These are phyloP conservation scores for Yamagishiella unicocca DNA, from an alignment of 139 green algal genomes.

Conservation along the genomic window DNA sequence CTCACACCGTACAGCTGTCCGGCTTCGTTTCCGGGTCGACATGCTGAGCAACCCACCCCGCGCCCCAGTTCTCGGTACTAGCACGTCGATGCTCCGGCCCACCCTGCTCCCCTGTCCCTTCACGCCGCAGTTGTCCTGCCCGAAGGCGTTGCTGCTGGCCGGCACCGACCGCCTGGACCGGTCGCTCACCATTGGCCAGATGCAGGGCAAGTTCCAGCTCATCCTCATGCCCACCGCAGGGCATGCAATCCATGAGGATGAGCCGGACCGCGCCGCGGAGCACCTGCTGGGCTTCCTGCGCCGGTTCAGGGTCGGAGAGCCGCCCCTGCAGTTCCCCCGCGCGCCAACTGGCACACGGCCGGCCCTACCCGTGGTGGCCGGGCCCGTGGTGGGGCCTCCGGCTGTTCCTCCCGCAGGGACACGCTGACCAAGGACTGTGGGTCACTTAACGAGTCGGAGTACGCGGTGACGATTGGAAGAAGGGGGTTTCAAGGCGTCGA, in stretches of 20 bases:
- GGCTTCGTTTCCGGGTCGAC: too few relatives aligned
- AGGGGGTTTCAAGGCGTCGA: too few relatives aligned
- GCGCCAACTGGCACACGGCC: slow-evolving; percentile 52
- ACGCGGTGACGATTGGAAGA: too few relatives aligned
- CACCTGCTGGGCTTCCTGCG: slow-evolving; percentile 80
- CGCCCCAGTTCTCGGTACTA: too few relatives aligned
- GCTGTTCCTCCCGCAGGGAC: too few relatives aligned
- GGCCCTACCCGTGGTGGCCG: slow-evolving; percentile 68
- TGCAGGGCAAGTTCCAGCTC: slow-evolving; percentile 98
- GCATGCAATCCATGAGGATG: slow-evolving; percentile 93
- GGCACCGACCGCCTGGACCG: slow-evolving; percentile 94
- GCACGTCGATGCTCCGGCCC: too few relatives aligned
- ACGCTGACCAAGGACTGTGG: too few relatives aligned
- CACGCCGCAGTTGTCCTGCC: slow-evolving; percentile 49
- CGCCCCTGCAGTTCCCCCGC: slow-evolving; percentile 65
- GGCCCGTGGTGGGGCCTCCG: slow-evolving; percentile 42
- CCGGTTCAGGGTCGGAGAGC: slow-evolving; percentile 82
- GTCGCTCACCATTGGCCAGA: slow-evolving; percentile 91
- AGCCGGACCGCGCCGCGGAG: slow-evolving; percentile 75
- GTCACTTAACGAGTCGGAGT: too few relatives aligned
- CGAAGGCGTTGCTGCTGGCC: slow-evolving; percentile 95
- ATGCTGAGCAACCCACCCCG: too few relatives aligned
- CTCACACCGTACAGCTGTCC: too few relatives aligned
- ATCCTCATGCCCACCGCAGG: slow-evolving; percentile 89
- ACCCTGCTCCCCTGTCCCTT: too few relatives aligned